A percentile compares a stretch with the other conserved stretches of the same genome.
Evolutionary conservation across 805 yeast species (phyloP).

Genomic region (Limtongia smithiae): DNA sequence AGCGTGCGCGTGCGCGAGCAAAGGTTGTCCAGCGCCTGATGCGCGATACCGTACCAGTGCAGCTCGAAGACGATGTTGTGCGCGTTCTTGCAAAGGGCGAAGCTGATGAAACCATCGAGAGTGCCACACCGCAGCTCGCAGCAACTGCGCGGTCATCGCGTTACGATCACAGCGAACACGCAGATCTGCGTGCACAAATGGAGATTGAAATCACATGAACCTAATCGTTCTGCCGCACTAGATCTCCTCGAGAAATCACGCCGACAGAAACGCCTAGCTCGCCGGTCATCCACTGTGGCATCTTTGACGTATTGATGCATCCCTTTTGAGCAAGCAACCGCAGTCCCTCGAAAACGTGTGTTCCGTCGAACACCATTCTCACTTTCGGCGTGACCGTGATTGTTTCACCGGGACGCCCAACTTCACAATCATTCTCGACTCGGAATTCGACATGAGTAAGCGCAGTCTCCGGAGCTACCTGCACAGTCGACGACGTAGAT

Average conservation of each 20-base stretch:
- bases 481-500: not conserved
- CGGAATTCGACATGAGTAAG: conserved; percentile 18
- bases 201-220: conserved; percentile 25
- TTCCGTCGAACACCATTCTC: conserved; percentile 22
- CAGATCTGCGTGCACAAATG: conserved; percentile 8
- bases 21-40: conserved; percentile 47
- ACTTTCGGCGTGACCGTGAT: conserved; percentile 15
- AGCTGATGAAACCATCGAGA: conserved; percentile 38
- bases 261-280: conserved; percentile 25
- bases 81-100: conserved; percentile 35
- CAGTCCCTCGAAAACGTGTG: conserved; percentile 28
- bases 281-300: conserved; percentile 31
- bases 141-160: conserved; percentile 1
- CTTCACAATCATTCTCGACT: conserved; percentile 12
- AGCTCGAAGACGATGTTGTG: conserved; percentile 37
- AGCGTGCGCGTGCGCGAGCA: conserved; percentile 59
- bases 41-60: conserved; percentile 32
- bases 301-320: conserved; percentile 11
- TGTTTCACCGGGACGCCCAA: not conserved
- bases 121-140: conserved; percentile 15
- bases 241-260: conserved; percentile 1
- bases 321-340: conserved; percentile 19
- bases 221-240: not conserved
- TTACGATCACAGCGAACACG: not conserved
- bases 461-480: conserved; percentile 5